Evolutionary conservation across 1,284 basidiomycete species (phyloP).

Genomic region (Ganoderma leucocontextum): DNA sequence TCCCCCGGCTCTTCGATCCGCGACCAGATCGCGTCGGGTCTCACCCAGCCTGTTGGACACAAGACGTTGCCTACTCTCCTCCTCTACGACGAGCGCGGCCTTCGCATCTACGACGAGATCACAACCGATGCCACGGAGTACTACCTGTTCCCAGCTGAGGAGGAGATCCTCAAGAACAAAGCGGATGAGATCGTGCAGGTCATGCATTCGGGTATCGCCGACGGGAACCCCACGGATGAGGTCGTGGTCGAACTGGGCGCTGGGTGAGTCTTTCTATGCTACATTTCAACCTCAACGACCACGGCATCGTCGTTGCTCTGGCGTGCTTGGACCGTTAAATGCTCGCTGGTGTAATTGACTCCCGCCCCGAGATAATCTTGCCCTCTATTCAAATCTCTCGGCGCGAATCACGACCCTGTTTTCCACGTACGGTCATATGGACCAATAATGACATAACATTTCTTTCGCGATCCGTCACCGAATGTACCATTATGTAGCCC

Average conservation of each 20-base stretch:
- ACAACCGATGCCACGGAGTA: constrained; percentile 87
- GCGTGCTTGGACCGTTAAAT: not conserved
- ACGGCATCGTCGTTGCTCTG: not conserved
- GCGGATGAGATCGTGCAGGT: constrained; percentile 73
- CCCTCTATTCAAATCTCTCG: not conserved
- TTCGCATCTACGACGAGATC: constrained; percentile 86
- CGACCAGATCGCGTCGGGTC: constrained; percentile 61
- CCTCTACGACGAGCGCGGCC: constrained; percentile 87
- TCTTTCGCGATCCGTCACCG: not conserved
- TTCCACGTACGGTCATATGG: constrained; percentile 1
- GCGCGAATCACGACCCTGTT: not conserved
- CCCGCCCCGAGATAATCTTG: no score
- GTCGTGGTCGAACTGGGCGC: constrained; percentile 88
- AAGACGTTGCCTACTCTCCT: constrained; percentile 86
- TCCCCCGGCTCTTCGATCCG: constrained; percentile 49
- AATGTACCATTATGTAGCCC: not conserved
- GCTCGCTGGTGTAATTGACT: constrained; percentile 1
- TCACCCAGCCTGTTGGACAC: constrained; percentile 59
- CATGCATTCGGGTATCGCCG: constrained; percentile 71
- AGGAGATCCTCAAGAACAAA: constrained; percentile 70
- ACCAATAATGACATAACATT: not conserved
- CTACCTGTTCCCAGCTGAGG: constrained; percentile 86
- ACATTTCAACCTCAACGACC: not conserved
- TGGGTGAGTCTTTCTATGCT: constrained; percentile 65
- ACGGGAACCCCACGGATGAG: constrained; percentile 55